A percentile compares a stretch with the other conserved stretches of the same genome.
These are phyloP conservation scores for Apium graveolens DNA, from an alignment of 129 eudicot species.

Conservation along the genomic window DNA sequence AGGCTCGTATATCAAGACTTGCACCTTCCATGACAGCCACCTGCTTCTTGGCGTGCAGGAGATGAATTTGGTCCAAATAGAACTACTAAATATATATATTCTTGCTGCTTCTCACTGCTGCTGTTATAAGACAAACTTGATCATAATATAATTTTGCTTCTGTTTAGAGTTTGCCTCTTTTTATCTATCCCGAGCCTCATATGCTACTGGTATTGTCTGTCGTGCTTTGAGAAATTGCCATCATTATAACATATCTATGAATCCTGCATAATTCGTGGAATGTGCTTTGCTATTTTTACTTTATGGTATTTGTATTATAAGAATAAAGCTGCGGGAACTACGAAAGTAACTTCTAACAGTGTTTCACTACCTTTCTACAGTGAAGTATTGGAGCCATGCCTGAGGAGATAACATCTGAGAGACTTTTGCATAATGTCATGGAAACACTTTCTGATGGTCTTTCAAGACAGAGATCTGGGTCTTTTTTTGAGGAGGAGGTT, in stretches of 20 bases:
- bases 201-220: neutral
- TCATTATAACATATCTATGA: neutral
- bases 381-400: constrained; percentile 49
- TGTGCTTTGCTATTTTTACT: neutral
- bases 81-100: neutral
- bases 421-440: constrained; percentile 66
- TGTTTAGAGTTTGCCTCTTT: neutral
- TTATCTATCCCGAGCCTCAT: neutral
- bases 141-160: neutral
- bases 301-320: too few species aligned
- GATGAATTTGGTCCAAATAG: neutral
- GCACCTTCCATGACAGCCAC: neutral
- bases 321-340: neutral
- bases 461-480: constrained; percentile 45
- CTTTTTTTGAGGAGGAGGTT: constrained; percentile 51
- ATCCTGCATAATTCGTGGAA: neutral
- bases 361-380: constrained; percentile 5
- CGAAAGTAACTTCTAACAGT: neutral
- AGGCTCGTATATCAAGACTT: neutral
- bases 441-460: constrained; percentile 52
- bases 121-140: neutral
- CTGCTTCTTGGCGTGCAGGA: neutral
- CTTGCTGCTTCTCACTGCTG: neutral
- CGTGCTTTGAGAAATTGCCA: neutral
- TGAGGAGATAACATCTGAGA: constrained; percentile 75